phyloP scores from a whole-genome alignment of 176 grass and related monocot species.

The Eleusine coracana region DNA sequence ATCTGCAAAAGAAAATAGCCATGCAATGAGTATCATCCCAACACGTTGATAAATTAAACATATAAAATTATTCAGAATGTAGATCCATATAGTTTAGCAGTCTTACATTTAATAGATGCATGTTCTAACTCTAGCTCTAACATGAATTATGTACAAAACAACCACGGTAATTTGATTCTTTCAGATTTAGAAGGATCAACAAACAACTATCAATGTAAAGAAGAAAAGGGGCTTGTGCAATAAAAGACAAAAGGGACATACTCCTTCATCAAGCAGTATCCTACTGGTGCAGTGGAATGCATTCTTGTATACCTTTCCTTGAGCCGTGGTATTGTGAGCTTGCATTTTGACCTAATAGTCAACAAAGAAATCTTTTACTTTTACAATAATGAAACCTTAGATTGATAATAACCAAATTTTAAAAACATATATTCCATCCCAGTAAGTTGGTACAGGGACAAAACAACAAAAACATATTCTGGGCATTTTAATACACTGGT shows the following conservation, averaged over 20 bases:
- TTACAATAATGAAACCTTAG: slow-evolving; percentile 2
- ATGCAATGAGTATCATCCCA: slow-evolving; percentile 17
- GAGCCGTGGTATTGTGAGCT: slow-evolving; percentile 85
- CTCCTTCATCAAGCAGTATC: slow-evolving; percentile 89
- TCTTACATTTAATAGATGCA: slow-evolving; percentile 9
- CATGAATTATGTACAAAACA: slow-evolving; percentile 4
- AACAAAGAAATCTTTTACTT: slow-evolving; percentile 21
- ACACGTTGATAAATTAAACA: slow-evolving; percentile 7
- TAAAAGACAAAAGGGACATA: slow-evolving; percentile 47
- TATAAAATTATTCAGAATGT: slow-evolving; percentile 10
- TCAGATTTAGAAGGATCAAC: slow-evolving; percentile 23
- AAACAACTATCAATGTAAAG: slow-evolving; percentile 16
- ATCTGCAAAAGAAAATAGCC: slow-evolving; percentile 61
- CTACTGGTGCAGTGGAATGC: slow-evolving; percentile 78
- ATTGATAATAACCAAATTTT: slow-evolving; percentile 20
- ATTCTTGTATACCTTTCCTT: slow-evolving; percentile 83
- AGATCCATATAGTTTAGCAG: neutral
- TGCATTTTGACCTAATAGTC: slow-evolving; percentile 85
- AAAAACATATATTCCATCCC: slow-evolving; percentile 5
- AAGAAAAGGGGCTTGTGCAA: slow-evolving; percentile 35
- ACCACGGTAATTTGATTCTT: neutral
- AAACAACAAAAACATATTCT: neutral
- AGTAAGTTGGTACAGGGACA: neutral
- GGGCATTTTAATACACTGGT: slow-evolving; percentile 3
- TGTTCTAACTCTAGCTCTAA: slow-evolving; percentile 3